Conservation (phyloP, 805 yeast genomes). For the Kodamaea fukazawae region DNA sequence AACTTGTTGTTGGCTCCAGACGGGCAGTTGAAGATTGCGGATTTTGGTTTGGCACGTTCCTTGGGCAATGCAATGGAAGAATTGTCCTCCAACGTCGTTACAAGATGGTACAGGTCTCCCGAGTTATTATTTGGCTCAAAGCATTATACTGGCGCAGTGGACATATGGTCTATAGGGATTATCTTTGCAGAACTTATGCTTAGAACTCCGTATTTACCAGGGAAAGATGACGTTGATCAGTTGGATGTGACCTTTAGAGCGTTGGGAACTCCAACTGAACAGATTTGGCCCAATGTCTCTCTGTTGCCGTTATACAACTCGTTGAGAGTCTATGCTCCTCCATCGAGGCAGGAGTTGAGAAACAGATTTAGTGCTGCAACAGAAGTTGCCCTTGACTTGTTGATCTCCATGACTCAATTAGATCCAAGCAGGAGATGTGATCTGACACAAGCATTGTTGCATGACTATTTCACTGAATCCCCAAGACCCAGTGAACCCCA, state of each 20-base stretch:
- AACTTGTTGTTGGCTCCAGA: slow-evolving; percentile 82
- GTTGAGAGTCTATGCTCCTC: slow-evolving; percentile 75
- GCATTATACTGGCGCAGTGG: slow-evolving; percentile 44
- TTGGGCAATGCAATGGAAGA: slow-evolving; percentile 70
- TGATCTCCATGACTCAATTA: slow-evolving; percentile 68
- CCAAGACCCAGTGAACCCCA: slow-evolving; percentile 75
- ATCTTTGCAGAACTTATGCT: slow-evolving; percentile 96
- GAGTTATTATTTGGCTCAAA: slow-evolving; percentile 45
- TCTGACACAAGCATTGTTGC: slow-evolving; percentile 59
- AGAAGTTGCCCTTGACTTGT: slow-evolving; percentile 72
- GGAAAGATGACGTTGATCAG: slow-evolving; percentile 86
- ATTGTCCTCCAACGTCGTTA: slow-evolving; percentile 90
- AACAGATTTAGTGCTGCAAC: slow-evolving; percentile 89
- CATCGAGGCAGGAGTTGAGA: slow-evolving; percentile 74
- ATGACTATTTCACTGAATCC: slow-evolving; percentile 65
- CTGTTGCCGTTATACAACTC: slow-evolving; percentile 74
- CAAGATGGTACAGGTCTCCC: slow-evolving; percentile 96
- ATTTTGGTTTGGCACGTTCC: slow-evolving; percentile 93
- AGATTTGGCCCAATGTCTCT: slow-evolving; percentile 86
- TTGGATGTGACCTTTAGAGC: slow-evolving; percentile 92
- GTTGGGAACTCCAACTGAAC: slow-evolving; percentile 92
- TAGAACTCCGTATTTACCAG: slow-evolving; percentile 92
- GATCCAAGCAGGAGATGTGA: slow-evolving; percentile 76
- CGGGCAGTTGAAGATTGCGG: slow-evolving; percentile 91
- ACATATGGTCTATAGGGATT: slow-evolving; percentile 46